These are phyloP conservation scores for Hypoxylon fuscum DNA, from an alignment of 495 filamentous ascomycete species.

Conservation along the genomic window DNA sequence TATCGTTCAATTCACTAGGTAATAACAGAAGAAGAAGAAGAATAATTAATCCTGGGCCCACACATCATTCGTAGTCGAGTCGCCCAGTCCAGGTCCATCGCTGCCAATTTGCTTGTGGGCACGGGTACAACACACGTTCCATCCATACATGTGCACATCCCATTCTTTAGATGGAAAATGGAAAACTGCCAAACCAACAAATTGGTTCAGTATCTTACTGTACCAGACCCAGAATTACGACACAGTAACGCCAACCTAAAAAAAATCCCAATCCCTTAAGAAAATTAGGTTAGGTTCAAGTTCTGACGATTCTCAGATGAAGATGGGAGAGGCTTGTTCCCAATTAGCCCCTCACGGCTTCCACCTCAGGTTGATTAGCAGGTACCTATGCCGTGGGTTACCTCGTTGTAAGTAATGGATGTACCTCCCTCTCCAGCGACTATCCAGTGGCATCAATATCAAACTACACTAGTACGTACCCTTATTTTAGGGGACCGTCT, in stretches of 20 bases:
- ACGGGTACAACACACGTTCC: slow-evolving; percentile 24
- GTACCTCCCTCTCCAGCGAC: too few species aligned
- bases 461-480: slow-evolving; percentile 21
- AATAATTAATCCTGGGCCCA: not conserved
- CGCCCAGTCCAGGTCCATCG: slow-evolving; percentile 1
- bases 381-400: too few species aligned
- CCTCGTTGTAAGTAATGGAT: too few species aligned
- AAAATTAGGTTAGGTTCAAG: slow-evolving; percentile 37
- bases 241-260: slow-evolving; percentile 40
- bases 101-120: slow-evolving; percentile 9
- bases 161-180: not conserved
- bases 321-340: not conserved
- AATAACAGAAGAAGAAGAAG: not conserved
- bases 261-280: slow-evolving; percentile 22
- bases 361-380: too few species aligned
- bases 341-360: too few species aligned
- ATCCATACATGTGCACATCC: slow-evolving; percentile 23
- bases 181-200: slow-evolving; percentile 36
- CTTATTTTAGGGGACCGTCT: slow-evolving; percentile 36
- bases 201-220: slow-evolving; percentile 38
- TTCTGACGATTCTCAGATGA: too few species aligned
- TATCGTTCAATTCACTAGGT: not conserved
- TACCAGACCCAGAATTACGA: slow-evolving; percentile 40
- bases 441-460: too few species aligned
- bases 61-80: not conserved